Evolutionary conservation across 202 grass and related monocot species (phyloP).

Genomic region (Schoenoplectus tabernaemontani): DNA sequence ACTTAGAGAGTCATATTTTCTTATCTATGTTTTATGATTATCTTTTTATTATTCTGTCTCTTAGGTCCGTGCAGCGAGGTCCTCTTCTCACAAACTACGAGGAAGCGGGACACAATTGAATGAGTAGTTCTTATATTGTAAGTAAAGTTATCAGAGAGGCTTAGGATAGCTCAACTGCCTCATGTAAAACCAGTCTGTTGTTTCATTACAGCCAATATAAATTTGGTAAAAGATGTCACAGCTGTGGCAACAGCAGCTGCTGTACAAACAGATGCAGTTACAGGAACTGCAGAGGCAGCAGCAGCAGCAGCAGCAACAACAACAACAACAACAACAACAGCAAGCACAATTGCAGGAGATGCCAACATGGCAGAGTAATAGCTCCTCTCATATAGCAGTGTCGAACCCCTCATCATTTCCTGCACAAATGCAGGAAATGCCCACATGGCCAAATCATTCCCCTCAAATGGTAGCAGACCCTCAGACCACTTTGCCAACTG

Average conservation of each 20-base stretch:
- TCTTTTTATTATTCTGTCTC: neutral
- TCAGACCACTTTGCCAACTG: slow-evolving; percentile 42
- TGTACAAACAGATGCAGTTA: slow-evolving; percentile 79
- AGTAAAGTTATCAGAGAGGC: neutral
- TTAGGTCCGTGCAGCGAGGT: neutral
- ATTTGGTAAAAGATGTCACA: slow-evolving; percentile 55
- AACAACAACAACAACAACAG: slow-evolving; percentile 42
- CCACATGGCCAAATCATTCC: slow-evolving; percentile 46
- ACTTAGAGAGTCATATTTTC: neutral
- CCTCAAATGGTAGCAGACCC: slow-evolving; percentile 42
- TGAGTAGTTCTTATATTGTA: neutral
- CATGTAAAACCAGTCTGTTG: slow-evolving; percentile 40
- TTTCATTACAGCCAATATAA: slow-evolving; percentile 43
- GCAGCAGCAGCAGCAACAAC: slow-evolving; percentile 58
- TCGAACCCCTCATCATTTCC: slow-evolving; percentile 28
- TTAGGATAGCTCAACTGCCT: slow-evolving; percentile 21
- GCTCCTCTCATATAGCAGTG: slow-evolving; percentile 40
- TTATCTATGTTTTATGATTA: neutral
- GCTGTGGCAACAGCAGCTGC: slow-evolving; percentile 84
- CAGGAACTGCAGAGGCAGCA: slow-evolving; percentile 87
- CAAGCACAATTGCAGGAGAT: slow-evolving; percentile 58
- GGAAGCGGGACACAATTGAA: neutral
- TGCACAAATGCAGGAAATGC: slow-evolving; percentile 35
- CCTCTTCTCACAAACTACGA: neutral
- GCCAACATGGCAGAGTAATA: slow-evolving; percentile 35